A percentile compares a stretch with the other conserved stretches of the same genome.
Conservation (phyloP, 306 rosid genomes). For the Glycyrrhiza uralensis region DNA sequence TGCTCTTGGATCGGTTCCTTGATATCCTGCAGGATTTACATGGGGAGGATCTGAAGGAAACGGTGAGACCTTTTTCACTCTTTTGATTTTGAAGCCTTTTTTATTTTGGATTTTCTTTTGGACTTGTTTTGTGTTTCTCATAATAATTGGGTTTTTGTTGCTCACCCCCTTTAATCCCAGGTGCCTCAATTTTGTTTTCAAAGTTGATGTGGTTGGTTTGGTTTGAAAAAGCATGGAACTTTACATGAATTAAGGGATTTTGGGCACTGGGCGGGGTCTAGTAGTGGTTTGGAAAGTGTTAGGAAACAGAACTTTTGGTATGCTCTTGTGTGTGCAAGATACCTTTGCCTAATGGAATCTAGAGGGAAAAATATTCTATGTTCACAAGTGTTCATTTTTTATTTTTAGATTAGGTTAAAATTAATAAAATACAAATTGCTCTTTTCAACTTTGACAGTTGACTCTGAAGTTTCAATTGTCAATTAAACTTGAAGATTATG, state of each 20-base stretch:
- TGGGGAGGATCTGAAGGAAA: constrained; percentile 89
- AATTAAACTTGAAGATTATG: background rate
- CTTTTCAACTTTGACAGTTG: constrained; percentile 12
- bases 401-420: background rate
- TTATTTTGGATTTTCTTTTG: constrained; percentile 16
- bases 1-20: constrained; percentile 88
- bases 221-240: constrained; percentile 20
- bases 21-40: constrained; percentile 94
- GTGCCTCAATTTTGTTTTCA: background rate
- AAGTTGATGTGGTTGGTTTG: constrained; percentile 7
- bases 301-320: background rate
- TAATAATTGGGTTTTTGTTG: background rate
- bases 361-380: background rate
- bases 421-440: background rate
- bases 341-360: background rate
- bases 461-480: background rate
- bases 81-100: no score
- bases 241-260: background rate
- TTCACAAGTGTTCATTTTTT: background rate
- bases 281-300: background rate
- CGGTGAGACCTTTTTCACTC: constrained; percentile 50
- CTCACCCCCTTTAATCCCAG: background rate
- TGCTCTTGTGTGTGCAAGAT: background rate
- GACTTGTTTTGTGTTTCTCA: background rate
- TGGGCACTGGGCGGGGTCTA: constrained; percentile 11